These are phyloP conservation scores for Hibiscus mutabilis DNA, from an alignment of 345 rosid genomes.

Conservation along the genomic window DNA sequence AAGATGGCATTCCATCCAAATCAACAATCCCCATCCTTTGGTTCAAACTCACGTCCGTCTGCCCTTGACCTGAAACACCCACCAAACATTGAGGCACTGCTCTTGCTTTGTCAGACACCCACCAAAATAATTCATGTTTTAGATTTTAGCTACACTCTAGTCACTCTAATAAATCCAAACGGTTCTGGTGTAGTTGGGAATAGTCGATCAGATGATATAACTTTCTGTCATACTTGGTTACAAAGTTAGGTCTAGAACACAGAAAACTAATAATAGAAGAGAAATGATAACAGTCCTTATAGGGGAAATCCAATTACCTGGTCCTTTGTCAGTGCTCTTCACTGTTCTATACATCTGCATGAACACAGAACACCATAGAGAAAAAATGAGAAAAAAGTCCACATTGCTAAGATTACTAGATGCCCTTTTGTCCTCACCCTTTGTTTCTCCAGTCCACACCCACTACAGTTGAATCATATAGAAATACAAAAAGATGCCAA, in stretches of 20 bases:
- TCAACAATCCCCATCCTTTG: conserved; percentile 17
- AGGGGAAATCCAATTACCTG: conserved; percentile 39
- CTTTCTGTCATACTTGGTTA: not conserved
- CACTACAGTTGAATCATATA: conserved; percentile 25
- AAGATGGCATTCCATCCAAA: conserved; percentile 7
- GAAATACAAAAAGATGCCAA: conserved; percentile 15
- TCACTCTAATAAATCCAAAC: conserved; percentile 8
- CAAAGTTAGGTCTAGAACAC: not conserved
- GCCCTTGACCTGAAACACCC: conserved; percentile 38
- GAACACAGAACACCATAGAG: conserved; percentile 14
- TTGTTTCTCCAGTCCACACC: conserved; percentile 23
- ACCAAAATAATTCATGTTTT: conserved; percentile 1
- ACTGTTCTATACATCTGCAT: conserved; percentile 88
- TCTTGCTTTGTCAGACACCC: conserved; percentile 29
- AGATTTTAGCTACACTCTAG: conserved; percentile 2
- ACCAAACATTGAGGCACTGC: conserved; percentile 7
- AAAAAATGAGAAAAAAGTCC: conserved; percentile 18
- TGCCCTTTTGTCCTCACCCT: conserved; percentile 46
- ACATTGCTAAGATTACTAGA: conserved; percentile 32
- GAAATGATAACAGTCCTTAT: not conserved
- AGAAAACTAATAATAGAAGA: not conserved
- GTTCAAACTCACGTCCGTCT: conserved; percentile 30
- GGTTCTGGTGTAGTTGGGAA: not conserved
- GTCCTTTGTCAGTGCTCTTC: conserved; percentile 81
- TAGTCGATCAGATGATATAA: not conserved